Percentiles rank a stretch among this genome's conserved stretches.
Conservation (phyloP, 1,284 basidiomycete species). For the Ceratobasidium sp. region DNA sequence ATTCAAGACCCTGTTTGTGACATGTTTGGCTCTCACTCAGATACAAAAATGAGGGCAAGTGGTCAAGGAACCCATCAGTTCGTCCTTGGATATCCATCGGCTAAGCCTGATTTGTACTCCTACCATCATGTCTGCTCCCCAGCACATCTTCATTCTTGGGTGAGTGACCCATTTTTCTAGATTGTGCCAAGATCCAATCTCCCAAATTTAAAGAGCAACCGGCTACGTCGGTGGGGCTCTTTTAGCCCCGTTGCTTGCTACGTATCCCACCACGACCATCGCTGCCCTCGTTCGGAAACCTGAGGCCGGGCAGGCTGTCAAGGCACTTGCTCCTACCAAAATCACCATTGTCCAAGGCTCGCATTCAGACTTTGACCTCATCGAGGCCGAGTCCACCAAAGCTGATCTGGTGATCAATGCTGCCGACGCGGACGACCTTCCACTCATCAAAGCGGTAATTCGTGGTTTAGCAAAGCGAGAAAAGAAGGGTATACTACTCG, state of each 20-base stretch:
- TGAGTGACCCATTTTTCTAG: not conserved
- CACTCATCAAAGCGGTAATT: conserved; percentile 42
- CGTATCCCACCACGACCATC: not conserved
- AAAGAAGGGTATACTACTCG: not conserved
- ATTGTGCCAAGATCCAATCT: not conserved
- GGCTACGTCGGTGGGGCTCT: conserved; percentile 13
- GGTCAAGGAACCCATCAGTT: not conserved
- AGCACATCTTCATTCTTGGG: conserved; percentile 15
- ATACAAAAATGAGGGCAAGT: not conserved
- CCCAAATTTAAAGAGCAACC: not conserved
- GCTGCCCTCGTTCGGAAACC: conserved; percentile 9
- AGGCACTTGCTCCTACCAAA: conserved; percentile 22
- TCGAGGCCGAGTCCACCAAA: conserved; percentile 39
- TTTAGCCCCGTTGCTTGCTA: not conserved
- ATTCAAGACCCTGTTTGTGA: not conserved
- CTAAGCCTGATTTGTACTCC: not conserved
- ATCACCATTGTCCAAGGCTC: conserved; percentile 41
- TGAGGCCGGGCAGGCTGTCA: not conserved
- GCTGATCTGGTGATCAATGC: conserved; percentile 45
- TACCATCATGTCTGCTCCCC: not conserved
- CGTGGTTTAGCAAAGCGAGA: conserved; percentile 10
- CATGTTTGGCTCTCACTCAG: not conserved
- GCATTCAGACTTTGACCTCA: conserved; percentile 41
- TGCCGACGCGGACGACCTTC: conserved; percentile 42
- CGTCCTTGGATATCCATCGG: too few relatives aligned